phyloP scores from a whole-genome alignment of 1,139 yeast species.

The Petasospora rhodanensis region DNA sequence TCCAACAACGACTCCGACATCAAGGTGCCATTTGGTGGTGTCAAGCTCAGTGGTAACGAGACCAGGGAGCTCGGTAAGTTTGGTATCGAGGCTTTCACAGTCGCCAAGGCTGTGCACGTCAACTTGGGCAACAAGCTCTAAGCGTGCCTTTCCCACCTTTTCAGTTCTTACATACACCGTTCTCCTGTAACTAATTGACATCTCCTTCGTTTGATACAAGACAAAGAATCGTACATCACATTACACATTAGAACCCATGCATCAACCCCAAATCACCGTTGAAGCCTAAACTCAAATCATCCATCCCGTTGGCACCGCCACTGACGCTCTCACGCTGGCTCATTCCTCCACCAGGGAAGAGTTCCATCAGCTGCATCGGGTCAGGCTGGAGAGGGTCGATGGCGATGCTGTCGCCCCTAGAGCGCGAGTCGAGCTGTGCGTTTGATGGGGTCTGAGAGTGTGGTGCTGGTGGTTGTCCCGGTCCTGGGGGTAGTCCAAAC shows the following conservation, averaged over 20 bases:
- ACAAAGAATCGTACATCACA: too few relatives aligned
- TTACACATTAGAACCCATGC: slow-evolving; percentile 7
- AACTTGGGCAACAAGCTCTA: slow-evolving; percentile 33
- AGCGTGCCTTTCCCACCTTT: too few relatives aligned
- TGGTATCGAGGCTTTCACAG: slow-evolving; percentile 73
- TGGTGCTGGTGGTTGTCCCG: slow-evolving; percentile 5
- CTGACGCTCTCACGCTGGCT: slow-evolving; percentile 1
- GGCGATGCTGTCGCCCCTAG: slow-evolving; percentile 17
- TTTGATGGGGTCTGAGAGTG: slow-evolving; percentile 1
- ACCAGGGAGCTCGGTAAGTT: slow-evolving; percentile 87
- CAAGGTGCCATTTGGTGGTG: slow-evolving; percentile 80
- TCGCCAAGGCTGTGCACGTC: slow-evolving; percentile 74
- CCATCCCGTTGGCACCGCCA: slow-evolving; percentile 3
- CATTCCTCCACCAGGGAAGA: slow-evolving; percentile 23
- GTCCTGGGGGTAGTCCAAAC: too few relatives aligned
- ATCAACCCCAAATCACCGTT: slow-evolving; percentile 10
- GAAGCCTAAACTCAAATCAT: slow-evolving; percentile 11
- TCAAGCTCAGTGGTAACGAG: slow-evolving; percentile 69
- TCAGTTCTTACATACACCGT: too few relatives aligned
- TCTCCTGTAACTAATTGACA: too few relatives aligned
- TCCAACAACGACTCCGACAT: slow-evolving; percentile 75
- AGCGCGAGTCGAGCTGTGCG: slow-evolving; percentile 3
- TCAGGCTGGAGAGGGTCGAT: slow-evolving; percentile 26
- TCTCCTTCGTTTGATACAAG: too few relatives aligned
- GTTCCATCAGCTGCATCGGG: slow-evolving; percentile 21